Base-by-base conservation (phyloP, 768 basidiomycete species). In the Phanerochaete carnosa region DNA sequence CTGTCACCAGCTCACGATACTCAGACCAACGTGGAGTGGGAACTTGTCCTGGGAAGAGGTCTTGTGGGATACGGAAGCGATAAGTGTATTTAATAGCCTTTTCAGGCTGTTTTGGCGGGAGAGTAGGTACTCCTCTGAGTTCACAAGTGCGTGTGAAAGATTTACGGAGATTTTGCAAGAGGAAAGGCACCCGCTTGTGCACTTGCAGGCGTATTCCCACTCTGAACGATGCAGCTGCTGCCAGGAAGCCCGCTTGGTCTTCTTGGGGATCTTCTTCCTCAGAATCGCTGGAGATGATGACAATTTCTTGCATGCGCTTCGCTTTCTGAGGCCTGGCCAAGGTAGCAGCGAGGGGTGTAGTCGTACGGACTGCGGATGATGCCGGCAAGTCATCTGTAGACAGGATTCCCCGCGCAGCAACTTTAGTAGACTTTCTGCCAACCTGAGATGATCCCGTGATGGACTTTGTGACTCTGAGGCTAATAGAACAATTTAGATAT, bases 91-190 rank as follows among this genome's bases (percentile, higher is more conserved):
- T 22, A 9, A 52, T 23, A 9, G 19, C 29, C 7, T 33, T 13
- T 9, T 32, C n/a, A 1, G 51, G 51, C 16, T 32, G 16, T 32
- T 32, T 19, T 5, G 29, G 56, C 39, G 68, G 62, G 45, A 66
- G 55, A 22, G 72, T 73, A 3, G 75, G 73, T 28, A 87, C 66
- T 11, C 74, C 72, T 15, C 72, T 64, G 37, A 55, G 61, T 29
- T 57, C 62, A 66, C 85, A 88, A 23, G 30, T 74, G 75, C 22
- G 61, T 39, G n/a, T 57, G 66, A 89, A 89, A 1, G 83, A 82
- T 2, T 52, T 64, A 15, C 77, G 75, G 19, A 89, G 65, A 63
- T 82, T 83, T 12, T 83, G 81, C 28, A 69, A 73, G 23, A 87
- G 73, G 66, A 89, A 89, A 0, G 88, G 88, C 5, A 88, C 75